Base-by-base conservation (phyloP, 208 protist species). In the Entamoeba invadens region DNA sequence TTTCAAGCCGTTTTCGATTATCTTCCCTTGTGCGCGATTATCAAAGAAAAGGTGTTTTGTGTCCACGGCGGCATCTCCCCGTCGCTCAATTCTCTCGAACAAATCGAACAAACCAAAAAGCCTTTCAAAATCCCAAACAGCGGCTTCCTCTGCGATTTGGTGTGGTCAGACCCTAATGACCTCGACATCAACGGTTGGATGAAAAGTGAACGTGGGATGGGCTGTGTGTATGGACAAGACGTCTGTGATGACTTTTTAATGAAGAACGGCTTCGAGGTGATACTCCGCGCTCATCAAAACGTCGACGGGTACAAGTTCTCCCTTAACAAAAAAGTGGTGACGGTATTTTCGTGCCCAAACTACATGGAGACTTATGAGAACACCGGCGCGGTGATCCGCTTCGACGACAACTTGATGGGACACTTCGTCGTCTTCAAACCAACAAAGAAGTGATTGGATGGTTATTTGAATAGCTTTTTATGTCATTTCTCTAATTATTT, bases 1-100 rank as follows among this genome's bases (percentile, higher is more conserved):
- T 95, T 46, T 57, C 31, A 6, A 21, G 35, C 93, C 10, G 14
- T 72, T 31, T 95, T 95, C 46, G n/a, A 95, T 2, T 45, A 0
- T 45, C 87, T 95, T 45, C 94, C 94, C 8, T 3, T 95, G 8
- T 18, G 16, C 35, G 94, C 94, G 14, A 44, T 94, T 31, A 35
- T 94, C 46, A 91, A 46, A 6, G 3, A 91, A 0, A 57, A 93
- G 25, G 35, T 94, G 12, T 92, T 95, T 42, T 98, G 97, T 94
- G 94, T 98, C n/a, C 98, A 99, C 91, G 98, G 98, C 57, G 98
- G 98, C 44, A 93, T 98, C 18, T 98, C 97, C 44, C 98, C 98
- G 21, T 97, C 95, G 1, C 97, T 99, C 35, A 97, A 97, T 72
- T 44, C 68, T 38, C 16, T 95, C 21, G 47, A 92, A 93, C 21